These are phyloP conservation scores for Pythium phragmitis DNA, from an alignment of 352 stramenopile species.

Conservation along the genomic window DNA sequence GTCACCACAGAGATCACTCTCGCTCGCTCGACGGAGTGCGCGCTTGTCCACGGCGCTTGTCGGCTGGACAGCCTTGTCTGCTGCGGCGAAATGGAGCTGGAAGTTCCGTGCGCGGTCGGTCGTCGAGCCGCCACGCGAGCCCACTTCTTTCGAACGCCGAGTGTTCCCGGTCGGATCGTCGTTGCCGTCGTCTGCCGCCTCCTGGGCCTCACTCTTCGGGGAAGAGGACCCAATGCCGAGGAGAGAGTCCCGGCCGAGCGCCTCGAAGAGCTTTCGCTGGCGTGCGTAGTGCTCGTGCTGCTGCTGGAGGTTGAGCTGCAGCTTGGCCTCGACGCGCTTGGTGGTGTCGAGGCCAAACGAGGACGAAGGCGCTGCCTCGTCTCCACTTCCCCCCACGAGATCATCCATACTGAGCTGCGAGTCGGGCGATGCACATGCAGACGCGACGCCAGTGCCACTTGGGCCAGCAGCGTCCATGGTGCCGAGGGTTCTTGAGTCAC, in stretches of 20 bases:
- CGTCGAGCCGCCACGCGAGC: background rate
- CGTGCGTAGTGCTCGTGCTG: conserved; percentile 63
- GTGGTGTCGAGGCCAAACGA: conserved; percentile 21
- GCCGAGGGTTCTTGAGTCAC: background rate
- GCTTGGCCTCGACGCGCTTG: conserved; percentile 43
- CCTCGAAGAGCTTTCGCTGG: conserved; percentile 58
- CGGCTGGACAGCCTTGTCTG: background rate
- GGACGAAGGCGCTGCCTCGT: background rate
- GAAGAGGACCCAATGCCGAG: conserved; percentile 14
- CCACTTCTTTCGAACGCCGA: background rate
- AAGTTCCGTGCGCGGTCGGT: conserved; percentile 7
- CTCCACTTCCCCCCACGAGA: conserved; percentile 27
- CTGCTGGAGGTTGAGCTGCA: conserved; percentile 54
- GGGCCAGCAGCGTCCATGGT: background rate
- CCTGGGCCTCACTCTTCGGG: background rate
- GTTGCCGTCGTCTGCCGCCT: background rate
- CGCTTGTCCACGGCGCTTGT: background rate
- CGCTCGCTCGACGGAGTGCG: background rate
- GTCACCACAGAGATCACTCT: background rate
- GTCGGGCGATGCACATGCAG: conserved; percentile 8
- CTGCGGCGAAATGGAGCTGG: conserved; percentile 18
- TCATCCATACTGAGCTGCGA: conserved; percentile 50
- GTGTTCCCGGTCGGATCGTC: background rate
- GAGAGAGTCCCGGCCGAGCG: conserved; percentile 34
- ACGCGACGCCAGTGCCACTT: background rate